Percentiles rank a stretch among this genome's conserved stretches.
Evolutionary conservation across 116 monocot genomes (phyloP).

Genomic region (Zostera marina): DNA sequence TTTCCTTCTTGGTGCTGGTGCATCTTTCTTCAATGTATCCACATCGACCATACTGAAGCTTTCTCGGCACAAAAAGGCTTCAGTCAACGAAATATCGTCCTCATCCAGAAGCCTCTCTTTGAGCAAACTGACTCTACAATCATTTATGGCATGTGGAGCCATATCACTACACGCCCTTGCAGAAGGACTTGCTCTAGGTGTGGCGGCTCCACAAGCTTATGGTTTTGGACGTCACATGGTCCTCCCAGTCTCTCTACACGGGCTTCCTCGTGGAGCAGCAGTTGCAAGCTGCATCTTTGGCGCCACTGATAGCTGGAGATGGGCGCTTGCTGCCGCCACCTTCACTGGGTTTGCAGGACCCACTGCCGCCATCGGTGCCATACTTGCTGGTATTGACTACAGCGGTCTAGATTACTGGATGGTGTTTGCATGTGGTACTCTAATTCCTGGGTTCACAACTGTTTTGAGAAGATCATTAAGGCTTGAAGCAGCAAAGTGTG

Average conservation of each 20-base stretch:
- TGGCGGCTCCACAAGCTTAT: constrained; percentile 84
- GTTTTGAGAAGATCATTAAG: constrained; percentile 42
- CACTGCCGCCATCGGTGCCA: constrained; percentile 64
- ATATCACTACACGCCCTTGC: constrained; percentile 69
- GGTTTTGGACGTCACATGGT: constrained; percentile 87
- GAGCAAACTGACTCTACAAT: constrained; percentile 62
- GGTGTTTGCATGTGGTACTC: constrained; percentile 75
- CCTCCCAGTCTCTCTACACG: constrained; percentile 81
- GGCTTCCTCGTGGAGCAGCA: constrained; percentile 93
- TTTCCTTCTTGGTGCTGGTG: constrained; percentile 34
- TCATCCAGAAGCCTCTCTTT: constrained; percentile 26
- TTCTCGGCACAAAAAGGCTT: constrained; percentile 35
- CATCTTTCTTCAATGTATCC: constrained; percentile 25
- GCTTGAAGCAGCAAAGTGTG: constrained; percentile 39
- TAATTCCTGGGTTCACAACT: constrained; percentile 56
- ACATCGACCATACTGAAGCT: constrained; percentile 37
- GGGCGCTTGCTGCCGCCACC: constrained; percentile 63
- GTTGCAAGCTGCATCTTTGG: constrained; percentile 89
- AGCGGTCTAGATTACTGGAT: constrained; percentile 77
- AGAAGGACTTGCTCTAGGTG: constrained; percentile 83
- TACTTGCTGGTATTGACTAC: constrained; percentile 72
- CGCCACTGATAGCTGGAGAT: constrained; percentile 80
- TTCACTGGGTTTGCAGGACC: constrained; percentile 79
- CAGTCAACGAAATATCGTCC: constrained; percentile 28
- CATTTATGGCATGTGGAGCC: constrained; percentile 71